Conservation (phyloP, 2,329 filamentous ascomycete genomes). For the Didymosphaeria variabile region DNA sequence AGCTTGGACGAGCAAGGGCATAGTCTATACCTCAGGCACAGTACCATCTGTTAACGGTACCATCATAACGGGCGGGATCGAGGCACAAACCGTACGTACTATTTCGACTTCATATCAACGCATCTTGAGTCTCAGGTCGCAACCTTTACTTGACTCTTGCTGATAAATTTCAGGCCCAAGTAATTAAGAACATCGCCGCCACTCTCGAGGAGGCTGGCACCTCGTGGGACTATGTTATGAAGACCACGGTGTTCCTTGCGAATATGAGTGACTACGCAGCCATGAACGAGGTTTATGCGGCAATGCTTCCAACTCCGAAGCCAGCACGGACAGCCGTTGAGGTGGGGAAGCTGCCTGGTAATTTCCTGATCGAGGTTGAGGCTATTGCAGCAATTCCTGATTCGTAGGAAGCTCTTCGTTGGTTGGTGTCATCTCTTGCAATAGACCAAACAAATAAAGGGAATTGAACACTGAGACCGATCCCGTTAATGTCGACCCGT, state of each 20-base stretch:
- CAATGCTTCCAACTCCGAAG: neutral
- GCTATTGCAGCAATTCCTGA: neutral
- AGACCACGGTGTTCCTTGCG: neutral
- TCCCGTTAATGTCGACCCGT: too few relatives aligned
- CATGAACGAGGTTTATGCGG: neutral
- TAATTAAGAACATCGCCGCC: neutral
- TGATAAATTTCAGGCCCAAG: neutral
- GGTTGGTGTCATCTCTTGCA: too few relatives aligned
- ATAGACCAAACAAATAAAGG: too few relatives aligned
- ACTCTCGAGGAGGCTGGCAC: neutral
- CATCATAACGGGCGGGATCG: neutral
- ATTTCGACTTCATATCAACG: neutral
- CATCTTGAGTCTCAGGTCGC: neutral
- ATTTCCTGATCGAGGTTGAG: neutral
- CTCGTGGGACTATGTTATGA: neutral
- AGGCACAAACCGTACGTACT: neutral
- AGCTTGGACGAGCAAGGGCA: neutral
- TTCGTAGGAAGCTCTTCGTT: neutral
- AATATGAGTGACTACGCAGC: neutral
- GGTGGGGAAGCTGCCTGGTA: neutral
- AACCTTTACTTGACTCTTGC: neutral
- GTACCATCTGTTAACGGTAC: neutral
- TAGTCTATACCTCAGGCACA: neutral
- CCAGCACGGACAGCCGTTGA: neutral
- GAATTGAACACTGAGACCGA: too few relatives aligned